phyloP scores from a whole-genome alignment of 2,329 filamentous ascomycete species.

The Scleromitrula shiraiana region DNA sequence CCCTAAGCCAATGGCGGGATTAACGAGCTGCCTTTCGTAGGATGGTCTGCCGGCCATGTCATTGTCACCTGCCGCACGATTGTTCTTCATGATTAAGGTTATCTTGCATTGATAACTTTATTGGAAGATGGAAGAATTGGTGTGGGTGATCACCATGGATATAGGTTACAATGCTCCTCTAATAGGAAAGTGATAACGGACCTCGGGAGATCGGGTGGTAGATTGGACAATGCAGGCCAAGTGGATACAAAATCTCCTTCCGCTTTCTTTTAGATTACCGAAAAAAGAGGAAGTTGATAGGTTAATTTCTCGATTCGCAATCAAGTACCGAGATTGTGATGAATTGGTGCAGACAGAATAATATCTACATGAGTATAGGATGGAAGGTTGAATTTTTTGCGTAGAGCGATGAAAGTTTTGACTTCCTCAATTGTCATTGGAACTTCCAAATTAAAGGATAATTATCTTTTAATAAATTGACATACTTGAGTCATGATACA shows the following conservation, averaged over 20 bases:
- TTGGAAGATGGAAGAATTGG: not conserved
- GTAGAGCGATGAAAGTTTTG: no score
- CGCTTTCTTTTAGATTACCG: not conserved
- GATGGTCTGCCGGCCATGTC: not conserved
- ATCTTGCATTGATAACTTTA: not conserved
- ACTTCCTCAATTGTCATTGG: no score
- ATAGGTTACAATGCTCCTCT: not conserved
- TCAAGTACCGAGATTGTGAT: not conserved
- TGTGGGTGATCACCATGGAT: constrained; percentile 3
- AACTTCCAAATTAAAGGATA: no score
- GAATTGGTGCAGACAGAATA: not conserved
- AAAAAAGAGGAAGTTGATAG: constrained; percentile 2
- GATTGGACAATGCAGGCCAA: not conserved
- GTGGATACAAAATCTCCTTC: constrained; percentile 1
- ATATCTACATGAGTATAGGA: not conserved
- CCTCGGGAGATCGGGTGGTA: constrained; percentile 1
- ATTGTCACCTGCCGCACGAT: not conserved
- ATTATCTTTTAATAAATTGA: no score
- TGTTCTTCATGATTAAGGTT: constrained; percentile 4
- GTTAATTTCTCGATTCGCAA: not conserved
- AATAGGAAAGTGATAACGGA: constrained; percentile 6
- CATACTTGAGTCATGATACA: no score
- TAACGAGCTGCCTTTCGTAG: constrained; percentile 2
- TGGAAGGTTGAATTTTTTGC: no score
- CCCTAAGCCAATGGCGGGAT: constrained; percentile 4